Conservation (phyloP, 1,284 basidiomycete species). For the Fistulinella cinereoalba region DNA sequence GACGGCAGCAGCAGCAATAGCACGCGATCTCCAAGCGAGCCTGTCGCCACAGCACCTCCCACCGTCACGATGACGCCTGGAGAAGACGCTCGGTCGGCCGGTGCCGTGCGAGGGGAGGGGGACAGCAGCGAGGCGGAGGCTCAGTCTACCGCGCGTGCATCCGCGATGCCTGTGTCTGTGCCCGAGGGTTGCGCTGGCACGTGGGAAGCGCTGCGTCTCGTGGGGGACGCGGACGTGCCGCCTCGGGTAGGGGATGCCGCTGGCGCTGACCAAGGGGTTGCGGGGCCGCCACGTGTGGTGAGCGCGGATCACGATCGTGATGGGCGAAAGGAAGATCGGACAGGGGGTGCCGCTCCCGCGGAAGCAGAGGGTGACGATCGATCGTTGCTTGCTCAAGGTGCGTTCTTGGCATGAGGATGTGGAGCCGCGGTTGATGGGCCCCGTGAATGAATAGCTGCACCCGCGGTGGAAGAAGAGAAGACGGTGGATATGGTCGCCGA, state of each 20-base stretch:
- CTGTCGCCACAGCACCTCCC: slow-evolving; percentile 5
- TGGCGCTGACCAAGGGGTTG: too few relatives aligned
- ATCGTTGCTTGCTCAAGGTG: slow-evolving; percentile 1
- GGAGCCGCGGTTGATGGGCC: too few relatives aligned
- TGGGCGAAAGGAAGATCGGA: too few relatives aligned
- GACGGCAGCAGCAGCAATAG: too few relatives aligned
- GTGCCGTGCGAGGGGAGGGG: neutral
- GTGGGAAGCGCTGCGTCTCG: neutral
- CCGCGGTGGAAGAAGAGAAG: too few relatives aligned
- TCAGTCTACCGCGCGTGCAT: slow-evolving; percentile 11
- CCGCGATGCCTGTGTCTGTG: neutral
- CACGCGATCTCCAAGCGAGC: slow-evolving; percentile 1
- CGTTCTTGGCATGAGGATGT: neutral
- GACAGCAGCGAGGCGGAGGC: slow-evolving; percentile 7
- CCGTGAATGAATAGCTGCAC: too few relatives aligned
- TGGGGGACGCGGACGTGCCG: neutral
- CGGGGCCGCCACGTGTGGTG: too few relatives aligned
- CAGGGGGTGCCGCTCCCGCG: neutral
- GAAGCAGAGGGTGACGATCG: slow-evolving; percentile 3
- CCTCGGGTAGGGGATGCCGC: too few relatives aligned
- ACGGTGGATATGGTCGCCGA: too few relatives aligned
- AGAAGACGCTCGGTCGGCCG: neutral
- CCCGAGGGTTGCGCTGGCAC: slow-evolving; percentile 11
- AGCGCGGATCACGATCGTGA: neutral
- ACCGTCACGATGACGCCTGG: too few relatives aligned